Conservation (phyloP, 1,139 yeast species). For the Taphrina deformans region DNA sequence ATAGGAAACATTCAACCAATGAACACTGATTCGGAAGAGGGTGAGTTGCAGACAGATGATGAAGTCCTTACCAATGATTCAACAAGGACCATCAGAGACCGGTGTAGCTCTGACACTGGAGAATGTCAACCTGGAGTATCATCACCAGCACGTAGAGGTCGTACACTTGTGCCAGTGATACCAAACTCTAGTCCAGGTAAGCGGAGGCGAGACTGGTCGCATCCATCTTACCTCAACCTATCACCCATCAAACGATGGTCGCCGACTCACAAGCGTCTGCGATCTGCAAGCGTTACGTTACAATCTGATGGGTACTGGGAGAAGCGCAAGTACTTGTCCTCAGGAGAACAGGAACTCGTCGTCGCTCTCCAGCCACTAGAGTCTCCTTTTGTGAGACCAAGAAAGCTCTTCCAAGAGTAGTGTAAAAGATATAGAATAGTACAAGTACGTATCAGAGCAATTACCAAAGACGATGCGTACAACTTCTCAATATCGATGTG, state of each 20-base stretch:
- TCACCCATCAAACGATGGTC: background rate
- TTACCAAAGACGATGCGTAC: too few relatives aligned
- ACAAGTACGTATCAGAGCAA: too few relatives aligned
- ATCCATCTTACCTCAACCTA: background rate
- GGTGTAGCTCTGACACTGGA: background rate
- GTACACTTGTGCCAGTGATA: background rate
- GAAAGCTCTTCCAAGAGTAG: too few relatives aligned
- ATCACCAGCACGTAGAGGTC: background rate
- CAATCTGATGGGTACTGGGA: background rate
- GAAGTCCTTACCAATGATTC: background rate
- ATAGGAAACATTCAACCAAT: background rate
- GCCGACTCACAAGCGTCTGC: background rate
- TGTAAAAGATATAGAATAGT: too few relatives aligned
- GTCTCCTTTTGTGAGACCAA: background rate
- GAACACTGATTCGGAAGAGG: background rate
- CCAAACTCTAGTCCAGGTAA: background rate
- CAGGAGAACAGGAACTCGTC: background rate
- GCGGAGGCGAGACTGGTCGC: background rate
- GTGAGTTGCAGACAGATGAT: background rate
- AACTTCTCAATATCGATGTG: too few relatives aligned
- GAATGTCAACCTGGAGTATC: background rate
- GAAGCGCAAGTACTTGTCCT: background rate
- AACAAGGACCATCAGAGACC: background rate
- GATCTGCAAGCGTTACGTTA: background rate
- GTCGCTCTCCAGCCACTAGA: background rate